phyloP scores from a whole-genome alignment of 2,329 filamentous ascomycete species.

The Fusarium nanum region DNA sequence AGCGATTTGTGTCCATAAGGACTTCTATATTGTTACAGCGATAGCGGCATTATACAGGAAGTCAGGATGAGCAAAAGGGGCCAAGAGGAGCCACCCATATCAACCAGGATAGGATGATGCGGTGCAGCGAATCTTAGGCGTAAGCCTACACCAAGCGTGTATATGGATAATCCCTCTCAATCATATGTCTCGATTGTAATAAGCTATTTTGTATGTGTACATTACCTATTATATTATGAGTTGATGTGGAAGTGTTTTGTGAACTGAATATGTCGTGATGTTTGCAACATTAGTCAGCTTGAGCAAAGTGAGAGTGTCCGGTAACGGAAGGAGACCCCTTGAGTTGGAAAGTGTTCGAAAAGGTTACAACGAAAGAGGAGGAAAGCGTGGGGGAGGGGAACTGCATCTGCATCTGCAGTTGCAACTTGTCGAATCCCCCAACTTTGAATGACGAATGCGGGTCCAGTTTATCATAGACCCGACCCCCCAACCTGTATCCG shows the following conservation, averaged over 20 bases:
- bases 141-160: slow-evolving; percentile 35
- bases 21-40: slow-evolving; percentile 21
- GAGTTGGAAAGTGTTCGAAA: neutral
- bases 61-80: slow-evolving; percentile 11
- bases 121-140: slow-evolving; percentile 26
- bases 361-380: slow-evolving; percentile 18
- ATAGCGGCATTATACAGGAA: slow-evolving; percentile 17
- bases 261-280: neutral
- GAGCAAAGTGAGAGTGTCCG: slow-evolving; percentile 4
- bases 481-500: neutral
- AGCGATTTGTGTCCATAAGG: slow-evolving; percentile 22
- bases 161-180: slow-evolving; percentile 42
- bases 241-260: neutral
- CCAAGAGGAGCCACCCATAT: slow-evolving; percentile 9
- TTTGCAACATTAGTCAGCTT: neutral
- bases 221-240: neutral
- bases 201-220: slow-evolving; percentile 42
- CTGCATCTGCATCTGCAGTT: neutral
- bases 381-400: slow-evolving; percentile 27
- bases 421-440: slow-evolving; percentile 28
- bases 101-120: slow-evolving; percentile 7
- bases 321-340: slow-evolving; percentile 10
- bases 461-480: slow-evolving; percentile 28
- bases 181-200: slow-evolving; percentile 45
- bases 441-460: slow-evolving; percentile 44